Evolutionary conservation across 2,329 filamentous ascomycete species (phyloP), one percentile per base, ranked within the genome.

Genomic region (Sporothrix inflata): DNA sequence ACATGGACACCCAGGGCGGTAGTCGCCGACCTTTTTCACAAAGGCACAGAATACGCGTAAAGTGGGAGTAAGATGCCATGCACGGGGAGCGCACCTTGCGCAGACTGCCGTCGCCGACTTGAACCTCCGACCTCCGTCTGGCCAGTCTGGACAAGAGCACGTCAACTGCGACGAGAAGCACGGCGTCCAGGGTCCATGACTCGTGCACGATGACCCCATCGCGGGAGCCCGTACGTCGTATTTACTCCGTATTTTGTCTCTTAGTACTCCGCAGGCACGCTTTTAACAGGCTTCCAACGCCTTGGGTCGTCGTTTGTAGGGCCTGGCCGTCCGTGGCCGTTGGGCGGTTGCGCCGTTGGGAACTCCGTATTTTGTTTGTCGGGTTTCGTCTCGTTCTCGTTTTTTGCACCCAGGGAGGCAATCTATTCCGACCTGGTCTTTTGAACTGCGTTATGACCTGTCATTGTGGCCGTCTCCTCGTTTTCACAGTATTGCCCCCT

Each of bases 161-260:
- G 63, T 66, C 63, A 66, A 66, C 63, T 66, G 42, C 63, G 40
- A 66, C 63, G 24, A 19, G 40, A 34, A 66, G 40, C 63, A 66
- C 63, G 63, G 63, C 63, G 63, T 65, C 40, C 61, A 65, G 61
- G 42, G 38, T 24, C 63, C 63, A 66, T 66, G 63, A 66, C 63
- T 66, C 63, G 63, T 66, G 63, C 21, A 47, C 38, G 61, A 61
- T 61, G 57, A 21, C 27, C 30, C n/a, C 14, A 61, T 61, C 55
- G 55, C 16, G n/a, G 7, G 49, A 19, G 40, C 11, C 11, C n/a
- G n/a, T n/a, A n/a, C n/a, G n/a, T n/a, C n/a, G n/a, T n/a, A n/a
- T n/a, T n/a, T n/a, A n/a, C n/a, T n/a, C n/a, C n/a, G n/a, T n/a
- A n/a, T n/a, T n/a, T n/a, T n/a, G n/a, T n/a, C n/a, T n/a, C n/a